phyloP scores from a whole-genome alignment of 2,329 filamentous ascomycete genomes.

The Dactylonectria estremocensis region DNA sequence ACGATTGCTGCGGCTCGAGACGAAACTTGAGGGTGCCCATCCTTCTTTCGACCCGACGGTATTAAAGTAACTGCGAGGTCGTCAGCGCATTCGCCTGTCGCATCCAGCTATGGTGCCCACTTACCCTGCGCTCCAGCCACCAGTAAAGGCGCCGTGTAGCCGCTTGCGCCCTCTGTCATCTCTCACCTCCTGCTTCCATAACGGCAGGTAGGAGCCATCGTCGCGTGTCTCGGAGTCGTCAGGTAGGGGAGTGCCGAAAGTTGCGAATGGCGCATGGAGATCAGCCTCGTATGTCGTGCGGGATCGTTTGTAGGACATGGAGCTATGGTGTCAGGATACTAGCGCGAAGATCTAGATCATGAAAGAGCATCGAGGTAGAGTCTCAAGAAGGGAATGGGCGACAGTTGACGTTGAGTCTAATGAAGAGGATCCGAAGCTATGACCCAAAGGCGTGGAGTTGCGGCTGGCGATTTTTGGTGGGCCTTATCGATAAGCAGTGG shows the following conservation, averaged over 20 bases:
- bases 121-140: conserved; percentile 96
- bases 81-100: conserved; percentile 28
- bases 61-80: conserved; percentile 84
- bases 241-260: conserved; percentile 89
- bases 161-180: conserved; percentile 93
- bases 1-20: conserved; percentile 88
- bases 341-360: conserved; percentile 11
- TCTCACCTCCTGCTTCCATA: conserved; percentile 99
- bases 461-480: conserved; percentile 14
- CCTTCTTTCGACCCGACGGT: conserved; percentile 98
- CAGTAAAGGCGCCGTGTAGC: conserved; percentile 95
- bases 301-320: conserved; percentile 86
- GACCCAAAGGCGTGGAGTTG: conserved; percentile 19
- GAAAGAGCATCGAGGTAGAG: conserved; percentile 21
- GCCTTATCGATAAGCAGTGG: conserved; percentile 28
- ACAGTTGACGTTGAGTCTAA: not conserved
- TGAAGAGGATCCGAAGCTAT: conserved; percentile 10
- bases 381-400: not conserved
- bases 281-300: conserved; percentile 85
- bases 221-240: conserved; percentile 85
- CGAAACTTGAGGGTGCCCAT: conserved; percentile 93
- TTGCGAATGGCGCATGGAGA: conserved; percentile 79
- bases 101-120: conserved; percentile 46
- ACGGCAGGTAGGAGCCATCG: conserved; percentile 90
- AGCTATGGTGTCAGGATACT: conserved; percentile 30